A percentile compares a stretch with the other conserved stretches of the same genome.
These are phyloP conservation scores for Clavispora asparagi DNA, from an alignment of 805 yeast genomes.

Conservation along the genomic window DNA sequence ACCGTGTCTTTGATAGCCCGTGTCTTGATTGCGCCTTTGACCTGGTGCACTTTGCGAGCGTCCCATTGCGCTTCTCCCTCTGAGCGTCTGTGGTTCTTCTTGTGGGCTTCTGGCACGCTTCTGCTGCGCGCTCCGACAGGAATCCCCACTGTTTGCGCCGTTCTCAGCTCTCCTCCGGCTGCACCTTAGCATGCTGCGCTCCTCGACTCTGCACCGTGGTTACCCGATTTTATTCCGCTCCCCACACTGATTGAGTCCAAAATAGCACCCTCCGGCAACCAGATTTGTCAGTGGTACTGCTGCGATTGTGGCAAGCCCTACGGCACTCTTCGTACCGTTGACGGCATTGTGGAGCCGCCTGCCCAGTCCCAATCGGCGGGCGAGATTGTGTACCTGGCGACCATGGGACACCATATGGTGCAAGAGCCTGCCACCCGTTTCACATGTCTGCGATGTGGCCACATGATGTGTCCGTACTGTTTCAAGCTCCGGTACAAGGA, in stretches of 20 bases:
- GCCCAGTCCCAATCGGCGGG: background rate
- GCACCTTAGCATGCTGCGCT: background rate
- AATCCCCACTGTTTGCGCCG: too few relatives aligned
- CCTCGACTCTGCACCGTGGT: background rate
- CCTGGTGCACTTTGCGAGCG: too few relatives aligned
- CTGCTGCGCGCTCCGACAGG: too few relatives aligned
- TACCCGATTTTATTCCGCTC: background rate
- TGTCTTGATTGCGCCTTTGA: too few relatives aligned
- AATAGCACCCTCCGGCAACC: slow-evolving; percentile 12
- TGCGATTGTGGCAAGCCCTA: slow-evolving; percentile 37
- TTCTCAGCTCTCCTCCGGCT: background rate
- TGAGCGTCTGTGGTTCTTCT: too few relatives aligned
- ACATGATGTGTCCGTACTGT: slow-evolving; percentile 42
- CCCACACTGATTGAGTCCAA: background rate
- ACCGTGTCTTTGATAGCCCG: too few relatives aligned
- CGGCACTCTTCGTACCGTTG: slow-evolving; percentile 16
- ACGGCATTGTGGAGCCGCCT: background rate
- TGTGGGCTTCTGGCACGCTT: too few relatives aligned
- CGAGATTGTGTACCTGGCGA: background rate
- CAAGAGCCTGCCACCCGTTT: slow-evolving; percentile 29
- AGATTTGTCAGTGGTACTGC: slow-evolving; percentile 39
- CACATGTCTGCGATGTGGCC: slow-evolving; percentile 33
- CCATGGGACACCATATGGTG: slow-evolving; percentile 5
- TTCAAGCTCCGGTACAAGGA: slow-evolving; percentile 30
- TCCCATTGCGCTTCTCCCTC: too few relatives aligned